A percentile compares a stretch with the other conserved stretches of the same genome.
Evolutionary conservation across 805 yeast species (phyloP).

Genomic region (Zygosaccharomyces lentus): DNA sequence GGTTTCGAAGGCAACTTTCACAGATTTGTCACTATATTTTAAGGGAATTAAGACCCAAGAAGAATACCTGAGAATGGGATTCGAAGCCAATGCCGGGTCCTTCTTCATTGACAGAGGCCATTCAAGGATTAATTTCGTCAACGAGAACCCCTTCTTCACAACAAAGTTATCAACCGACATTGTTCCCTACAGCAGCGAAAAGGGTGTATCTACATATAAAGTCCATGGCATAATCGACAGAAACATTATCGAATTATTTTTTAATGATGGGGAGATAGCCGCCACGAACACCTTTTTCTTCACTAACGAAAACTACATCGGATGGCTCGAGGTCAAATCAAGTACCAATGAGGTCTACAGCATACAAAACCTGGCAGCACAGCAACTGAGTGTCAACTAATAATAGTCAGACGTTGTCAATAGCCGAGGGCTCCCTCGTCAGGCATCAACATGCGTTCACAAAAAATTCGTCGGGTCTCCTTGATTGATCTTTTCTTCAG

Average conservation of each 20-base stretch:
- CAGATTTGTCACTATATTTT: constrained; percentile 21
- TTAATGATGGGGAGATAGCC: constrained; percentile 30
- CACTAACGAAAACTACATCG: constrained; percentile 17
- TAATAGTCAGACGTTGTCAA: not conserved
- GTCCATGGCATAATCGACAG: constrained; percentile 32
- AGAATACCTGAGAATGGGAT: constrained; percentile 28
- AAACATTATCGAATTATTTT: constrained; percentile 32
- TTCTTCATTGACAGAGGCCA: constrained; percentile 31
- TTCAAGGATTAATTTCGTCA: constrained; percentile 21
- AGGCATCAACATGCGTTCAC: too few species aligned
- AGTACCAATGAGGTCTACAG: constrained; percentile 13
- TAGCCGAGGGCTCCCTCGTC: too few species aligned
- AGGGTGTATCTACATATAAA: constrained; percentile 21
- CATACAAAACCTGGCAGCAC: constrained; percentile 9
- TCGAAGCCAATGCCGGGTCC: constrained; percentile 23
- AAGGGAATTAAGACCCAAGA: constrained; percentile 15
- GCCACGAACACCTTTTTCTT: constrained; percentile 34
- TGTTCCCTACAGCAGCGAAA: constrained; percentile 18
- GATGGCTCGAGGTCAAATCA: constrained; percentile 13
- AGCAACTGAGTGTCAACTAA: constrained; percentile 6
- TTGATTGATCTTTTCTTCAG: too few species aligned
- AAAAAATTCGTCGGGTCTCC: too few species aligned
- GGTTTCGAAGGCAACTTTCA: constrained; percentile 10
- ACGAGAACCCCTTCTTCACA: constrained; percentile 27
- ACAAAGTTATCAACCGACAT: constrained; percentile 26